Percentiles rank a stretch among this genome's conserved stretches.
phyloP scores from a whole-genome alignment of 148 eudicot genomes.

The Gaultheria prostrata region DNA sequence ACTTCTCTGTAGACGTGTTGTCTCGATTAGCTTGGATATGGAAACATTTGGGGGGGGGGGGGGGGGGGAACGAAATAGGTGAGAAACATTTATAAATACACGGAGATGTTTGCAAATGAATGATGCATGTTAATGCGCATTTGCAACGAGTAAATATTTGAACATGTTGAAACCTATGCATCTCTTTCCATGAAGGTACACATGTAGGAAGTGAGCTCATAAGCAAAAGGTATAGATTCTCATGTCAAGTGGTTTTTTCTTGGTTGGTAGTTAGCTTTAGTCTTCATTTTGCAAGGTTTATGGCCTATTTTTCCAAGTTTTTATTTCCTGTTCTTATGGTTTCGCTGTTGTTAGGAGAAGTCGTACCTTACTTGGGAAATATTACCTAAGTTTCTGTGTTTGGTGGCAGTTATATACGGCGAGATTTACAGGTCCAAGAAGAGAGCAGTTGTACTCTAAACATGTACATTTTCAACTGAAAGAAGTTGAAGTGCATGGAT shows the following conservation, averaged over 20 bases:
- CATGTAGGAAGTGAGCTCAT: neutral
- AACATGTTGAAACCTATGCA: neutral
- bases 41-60: neutral
- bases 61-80: too few relatives aligned
- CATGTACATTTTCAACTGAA: slow-evolving; percentile 14
- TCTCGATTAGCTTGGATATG: neutral
- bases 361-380: neutral
- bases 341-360: neutral
- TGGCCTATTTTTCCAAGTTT: neutral
- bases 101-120: neutral
- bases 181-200: too few relatives aligned
- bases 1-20: neutral
- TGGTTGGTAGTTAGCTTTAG: neutral
- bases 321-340: neutral
- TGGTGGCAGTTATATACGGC: neutral
- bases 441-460: slow-evolving; percentile 6
- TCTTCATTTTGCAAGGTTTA: neutral
- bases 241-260: neutral
- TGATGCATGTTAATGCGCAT: neutral
- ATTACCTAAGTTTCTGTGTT: neutral
- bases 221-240: neutral
- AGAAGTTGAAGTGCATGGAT: slow-evolving; percentile 16
- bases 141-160: neutral
- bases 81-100: neutral
- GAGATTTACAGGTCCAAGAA: neutral